Conservation (phyloP, 768 basidiomycete genomes). For the Atractiella rhizophila region DNA sequence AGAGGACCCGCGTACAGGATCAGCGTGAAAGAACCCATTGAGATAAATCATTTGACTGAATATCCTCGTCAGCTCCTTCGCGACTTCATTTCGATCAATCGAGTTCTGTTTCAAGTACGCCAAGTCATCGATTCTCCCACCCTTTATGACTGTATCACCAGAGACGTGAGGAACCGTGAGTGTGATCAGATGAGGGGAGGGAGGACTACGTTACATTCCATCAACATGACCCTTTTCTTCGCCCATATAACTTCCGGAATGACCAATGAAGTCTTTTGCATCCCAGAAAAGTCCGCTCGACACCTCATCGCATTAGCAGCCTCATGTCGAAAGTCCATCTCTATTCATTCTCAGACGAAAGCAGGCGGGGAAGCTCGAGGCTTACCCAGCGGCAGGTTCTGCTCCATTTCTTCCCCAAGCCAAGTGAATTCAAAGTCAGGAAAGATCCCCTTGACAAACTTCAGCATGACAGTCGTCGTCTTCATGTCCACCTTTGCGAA, state of each 20-base stretch:
- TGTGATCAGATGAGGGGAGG: neutral
- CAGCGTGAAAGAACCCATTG: conserved; percentile 19
- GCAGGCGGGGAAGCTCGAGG: neutral
- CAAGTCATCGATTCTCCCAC: conserved; percentile 67
- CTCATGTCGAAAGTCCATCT: conserved; percentile 83
- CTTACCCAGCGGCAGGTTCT: conserved; percentile 29
- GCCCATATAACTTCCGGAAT: conserved; percentile 54
- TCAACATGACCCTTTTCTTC: conserved; percentile 60
- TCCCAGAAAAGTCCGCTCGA: conserved; percentile 38
- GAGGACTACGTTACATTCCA: conserved; percentile 39
- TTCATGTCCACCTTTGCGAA: conserved; percentile 55
- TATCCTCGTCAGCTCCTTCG: conserved; percentile 65
- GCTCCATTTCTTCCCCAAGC: conserved; percentile 62
- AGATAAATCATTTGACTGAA: conserved; percentile 89
- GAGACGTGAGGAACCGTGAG: neutral
- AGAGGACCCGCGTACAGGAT: conserved; percentile 12
- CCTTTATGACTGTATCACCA: conserved; percentile 31
- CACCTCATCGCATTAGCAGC: conserved; percentile 58
- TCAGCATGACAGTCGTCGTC: conserved; percentile 28
- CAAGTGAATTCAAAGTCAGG: conserved; percentile 66
- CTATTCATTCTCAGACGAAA: conserved; percentile 17
- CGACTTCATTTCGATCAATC: conserved; percentile 83
- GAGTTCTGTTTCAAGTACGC: conserved; percentile 49
- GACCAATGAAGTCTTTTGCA: conserved; percentile 51
- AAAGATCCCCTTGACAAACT: conserved; percentile 75